Conservation (phyloP, 345 rosid genomes). For the Combretum micranthum region DNA sequence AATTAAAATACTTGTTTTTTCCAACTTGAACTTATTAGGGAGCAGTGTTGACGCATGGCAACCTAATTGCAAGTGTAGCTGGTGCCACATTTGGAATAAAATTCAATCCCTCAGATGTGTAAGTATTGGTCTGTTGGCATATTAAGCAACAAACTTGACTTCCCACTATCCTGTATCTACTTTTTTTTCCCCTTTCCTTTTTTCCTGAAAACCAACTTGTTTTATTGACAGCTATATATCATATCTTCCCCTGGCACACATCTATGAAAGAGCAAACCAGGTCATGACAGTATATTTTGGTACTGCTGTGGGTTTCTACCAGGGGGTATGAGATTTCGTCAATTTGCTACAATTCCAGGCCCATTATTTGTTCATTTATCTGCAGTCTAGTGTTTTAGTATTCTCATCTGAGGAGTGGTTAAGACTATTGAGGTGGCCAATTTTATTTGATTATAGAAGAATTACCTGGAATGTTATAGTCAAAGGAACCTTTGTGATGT, state of each 20-base stretch:
- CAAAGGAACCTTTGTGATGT: too few relatives aligned
- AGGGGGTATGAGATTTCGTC: constrained; percentile 63
- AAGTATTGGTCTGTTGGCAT: constrained; percentile 25
- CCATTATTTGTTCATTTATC: too few relatives aligned
- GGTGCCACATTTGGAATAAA: constrained; percentile 39
- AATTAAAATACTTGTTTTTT: not conserved
- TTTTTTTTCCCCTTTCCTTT: constrained; percentile 8
- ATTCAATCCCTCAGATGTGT: constrained; percentile 82
- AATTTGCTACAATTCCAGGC: not conserved
- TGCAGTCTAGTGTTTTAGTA: too few relatives aligned
- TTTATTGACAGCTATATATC: constrained; percentile 66
- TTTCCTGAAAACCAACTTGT: constrained; percentile 8
- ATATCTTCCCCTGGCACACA: constrained; percentile 96
- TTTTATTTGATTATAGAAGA: too few relatives aligned
- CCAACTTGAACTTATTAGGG: constrained; percentile 36
- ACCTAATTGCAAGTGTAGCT: constrained; percentile 81
- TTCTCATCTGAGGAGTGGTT: too few relatives aligned
- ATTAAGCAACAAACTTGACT: not conserved
- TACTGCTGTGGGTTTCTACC: constrained; percentile 93
- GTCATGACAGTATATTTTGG: constrained; percentile 53
- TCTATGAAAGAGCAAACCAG: constrained; percentile 82
- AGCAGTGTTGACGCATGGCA: constrained; percentile 77
- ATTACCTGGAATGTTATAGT: too few relatives aligned
- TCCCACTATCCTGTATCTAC: constrained; percentile 1
- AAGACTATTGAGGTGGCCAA: too few relatives aligned